Percentiles rank a stretch among this genome's conserved stretches.
These are phyloP conservation scores for Nemania bipapillata DNA, from an alignment of 2,329 filamentous ascomycete genomes.

Conservation along the genomic window DNA sequence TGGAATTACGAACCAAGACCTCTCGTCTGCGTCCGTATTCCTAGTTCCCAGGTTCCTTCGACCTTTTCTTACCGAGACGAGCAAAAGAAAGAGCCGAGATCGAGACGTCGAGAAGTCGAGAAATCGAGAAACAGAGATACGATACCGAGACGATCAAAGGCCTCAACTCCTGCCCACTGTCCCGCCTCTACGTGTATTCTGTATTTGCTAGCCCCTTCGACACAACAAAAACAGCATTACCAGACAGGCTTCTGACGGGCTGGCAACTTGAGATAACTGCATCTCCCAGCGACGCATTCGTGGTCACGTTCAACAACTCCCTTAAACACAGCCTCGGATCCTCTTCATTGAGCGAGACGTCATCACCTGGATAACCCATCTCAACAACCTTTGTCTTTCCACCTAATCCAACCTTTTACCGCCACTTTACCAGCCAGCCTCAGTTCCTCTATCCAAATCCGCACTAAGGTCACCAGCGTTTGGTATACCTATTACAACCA, in stretches of 20 bases:
- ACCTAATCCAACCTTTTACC: neutral
- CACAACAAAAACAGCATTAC: neutral
- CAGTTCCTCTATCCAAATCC: neutral
- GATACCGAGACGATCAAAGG: neutral
- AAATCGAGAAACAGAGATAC: conserved; percentile 4
- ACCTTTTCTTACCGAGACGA: conserved; percentile 23
- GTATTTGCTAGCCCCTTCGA: conserved; percentile 8
- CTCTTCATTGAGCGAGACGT: conserved; percentile 44
- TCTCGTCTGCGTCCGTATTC: conserved; percentile 4
- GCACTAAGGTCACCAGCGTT: neutral
- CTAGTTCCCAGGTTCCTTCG: conserved; percentile 24
- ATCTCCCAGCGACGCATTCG: conserved; percentile 40
- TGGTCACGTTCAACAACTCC: conserved; percentile 26
- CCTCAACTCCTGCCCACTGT: neutral
- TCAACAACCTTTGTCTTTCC: conserved; percentile 9
- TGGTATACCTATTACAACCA: neutral
- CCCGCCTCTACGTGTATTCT: neutral
- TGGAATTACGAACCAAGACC: conserved; percentile 13
- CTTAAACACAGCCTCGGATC: conserved; percentile 36
- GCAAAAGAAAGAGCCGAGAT: conserved; percentile 19
- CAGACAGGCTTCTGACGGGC: conserved; percentile 8
- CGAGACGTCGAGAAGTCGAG: conserved; percentile 9
- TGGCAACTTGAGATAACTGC: conserved; percentile 29
- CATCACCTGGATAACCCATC: conserved; percentile 36
- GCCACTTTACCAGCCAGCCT: neutral